These are phyloP conservation scores for Proteromonas lacertae DNA, from an alignment of 352 stramenopile species.

Conservation along the genomic window DNA sequence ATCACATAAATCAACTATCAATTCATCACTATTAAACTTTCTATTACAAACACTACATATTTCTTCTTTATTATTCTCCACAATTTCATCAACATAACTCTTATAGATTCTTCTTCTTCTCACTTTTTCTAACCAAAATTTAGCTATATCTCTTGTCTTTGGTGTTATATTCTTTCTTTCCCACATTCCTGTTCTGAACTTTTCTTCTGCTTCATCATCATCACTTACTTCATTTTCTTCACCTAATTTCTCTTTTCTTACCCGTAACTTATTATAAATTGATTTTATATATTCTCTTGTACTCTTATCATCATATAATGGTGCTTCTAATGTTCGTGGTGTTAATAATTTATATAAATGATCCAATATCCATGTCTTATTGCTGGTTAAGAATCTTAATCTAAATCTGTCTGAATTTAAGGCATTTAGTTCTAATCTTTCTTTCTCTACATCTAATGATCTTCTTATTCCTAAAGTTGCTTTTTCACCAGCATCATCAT, in stretches of 20 bases:
- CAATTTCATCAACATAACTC: no score
- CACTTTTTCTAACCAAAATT: no score
- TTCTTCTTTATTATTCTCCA: no score
- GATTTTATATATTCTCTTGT: conserved; percentile 69
- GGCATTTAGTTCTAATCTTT: conserved; percentile 65
- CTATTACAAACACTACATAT: no score
- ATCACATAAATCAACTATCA: no score
- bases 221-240: no score
- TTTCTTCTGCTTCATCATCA: no score
- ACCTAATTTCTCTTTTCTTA: conserved; percentile 38
- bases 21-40: no score
- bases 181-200: no score
- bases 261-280: conserved; percentile 72
- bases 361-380: conserved; percentile 75
- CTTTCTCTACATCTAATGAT: conserved; percentile 62
- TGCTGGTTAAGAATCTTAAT: conserved; percentile 75
- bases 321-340: conserved; percentile 34
- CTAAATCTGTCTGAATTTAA: conserved; percentile 82
- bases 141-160: no score
- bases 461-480: conserved; percentile 54
- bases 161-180: no score
- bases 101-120: no score
- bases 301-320: conserved; percentile 27
- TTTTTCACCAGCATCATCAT: conserved; percentile 71
- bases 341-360: conserved; percentile 77